These are phyloP conservation scores for Phytophthora capsici DNA, from an alignment of 352 stramenopile genomes.

Conservation along the genomic window DNA sequence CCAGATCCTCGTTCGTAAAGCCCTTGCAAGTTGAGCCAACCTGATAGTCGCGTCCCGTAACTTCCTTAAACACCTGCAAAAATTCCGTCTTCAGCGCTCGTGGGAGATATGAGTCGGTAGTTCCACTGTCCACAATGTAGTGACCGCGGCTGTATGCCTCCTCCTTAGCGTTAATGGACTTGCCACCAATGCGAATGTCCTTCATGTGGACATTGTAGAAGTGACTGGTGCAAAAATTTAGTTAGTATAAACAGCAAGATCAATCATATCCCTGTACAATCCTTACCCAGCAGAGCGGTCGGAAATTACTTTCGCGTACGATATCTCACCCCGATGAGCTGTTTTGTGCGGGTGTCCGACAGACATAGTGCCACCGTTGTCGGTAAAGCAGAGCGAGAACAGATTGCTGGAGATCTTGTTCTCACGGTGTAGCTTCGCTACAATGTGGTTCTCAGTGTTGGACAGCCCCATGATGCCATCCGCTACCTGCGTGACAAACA, in stretches of 20 bases:
- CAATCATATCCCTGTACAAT: neutral
- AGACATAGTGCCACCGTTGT: constrained; percentile 72
- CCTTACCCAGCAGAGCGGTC: constrained; percentile 40
- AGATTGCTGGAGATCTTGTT: constrained; percentile 85
- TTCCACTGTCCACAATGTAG: constrained; percentile 88
- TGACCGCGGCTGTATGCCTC: constrained; percentile 54
- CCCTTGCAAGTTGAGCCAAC: constrained; percentile 48
- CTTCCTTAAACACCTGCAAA: constrained; percentile 57
- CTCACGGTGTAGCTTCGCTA: constrained; percentile 76
- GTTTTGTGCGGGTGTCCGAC: constrained; percentile 58
- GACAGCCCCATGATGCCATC: constrained; percentile 88
- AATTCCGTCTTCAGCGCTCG: constrained; percentile 61
- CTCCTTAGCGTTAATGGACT: constrained; percentile 58
- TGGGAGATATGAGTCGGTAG: constrained; percentile 84
- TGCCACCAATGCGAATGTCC: constrained; percentile 69
- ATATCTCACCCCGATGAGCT: constrained; percentile 59
- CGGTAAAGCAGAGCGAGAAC: constrained; percentile 82
- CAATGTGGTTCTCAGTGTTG: constrained; percentile 75
- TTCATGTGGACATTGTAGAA: constrained; percentile 78
- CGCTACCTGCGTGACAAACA: constrained; percentile 86
- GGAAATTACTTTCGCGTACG: constrained; percentile 60
- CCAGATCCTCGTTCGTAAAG: constrained; percentile 60
- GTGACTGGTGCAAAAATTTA: constrained; percentile 32
- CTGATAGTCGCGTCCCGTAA: constrained; percentile 58
- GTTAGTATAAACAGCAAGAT: neutral